Evolutionary conservation across 805 yeast genomes (phyloP), one percentile per base, ranked within the genome.

Genomic region (Kregervanrija fluxuum): DNA sequence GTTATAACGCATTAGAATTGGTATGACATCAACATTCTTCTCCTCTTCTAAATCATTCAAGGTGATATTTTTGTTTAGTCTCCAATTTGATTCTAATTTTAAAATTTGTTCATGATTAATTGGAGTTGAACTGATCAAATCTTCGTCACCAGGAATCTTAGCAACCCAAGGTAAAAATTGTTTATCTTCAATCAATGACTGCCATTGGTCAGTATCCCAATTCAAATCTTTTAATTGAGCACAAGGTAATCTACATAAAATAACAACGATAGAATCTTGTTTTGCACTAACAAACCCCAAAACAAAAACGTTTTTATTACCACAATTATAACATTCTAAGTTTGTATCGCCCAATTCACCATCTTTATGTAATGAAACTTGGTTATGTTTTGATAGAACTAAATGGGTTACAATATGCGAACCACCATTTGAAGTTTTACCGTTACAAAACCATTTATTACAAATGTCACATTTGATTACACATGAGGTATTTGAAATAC

Each of bases 181-280:
- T 34, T 95, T 71, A 51, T 87, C 82, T 51, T 84, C 91, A 45
- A 90, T 85, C 44, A 90, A 67, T 0, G 96, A 75, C 56, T 83
- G 87, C 97, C 97, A 90, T 48, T 85, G 83, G 36, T 71, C 75
- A 0, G 90, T 81, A 55, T 88, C 95, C 97, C 96, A 90, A 55
- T 82, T 80, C 30, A 74, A 66, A 61, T 84, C 87, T 51, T 83
- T 80, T 8, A 72, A 62, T 57, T 81, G 89, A 1, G 95, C 82
- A 63, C 97, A 90, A 1, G 96, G 96, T 44, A 86, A 69, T 45
- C 97, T 78, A 64, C 97, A 90, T 40, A 90, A 64, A 37, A 89
- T 74, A 4, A 90, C 95, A 47, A 90, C 90, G 34, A 88, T 89
- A 4, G 89, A 80, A 52, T 87, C 95, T 47, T 81, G 76, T 57